phyloP scores from a whole-genome alignment of 2,329 filamentous ascomycete genomes.

The Verticillium zaregamsianum region DNA sequence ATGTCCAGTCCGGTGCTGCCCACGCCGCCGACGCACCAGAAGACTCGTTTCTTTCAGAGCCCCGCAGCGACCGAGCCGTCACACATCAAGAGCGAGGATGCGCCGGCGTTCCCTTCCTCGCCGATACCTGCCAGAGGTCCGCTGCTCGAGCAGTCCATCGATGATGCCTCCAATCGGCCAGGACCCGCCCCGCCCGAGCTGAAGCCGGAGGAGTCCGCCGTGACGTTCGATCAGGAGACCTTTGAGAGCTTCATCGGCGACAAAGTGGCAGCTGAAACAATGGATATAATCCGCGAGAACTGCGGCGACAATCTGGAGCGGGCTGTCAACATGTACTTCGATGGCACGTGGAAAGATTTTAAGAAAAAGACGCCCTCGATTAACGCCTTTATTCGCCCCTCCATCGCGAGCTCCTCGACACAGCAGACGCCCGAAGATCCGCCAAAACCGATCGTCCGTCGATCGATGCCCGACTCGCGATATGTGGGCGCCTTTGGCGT shows the following conservation, averaged over 20 bases:
- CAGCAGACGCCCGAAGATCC: slow-evolving; percentile 1
- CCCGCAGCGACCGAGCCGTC: slow-evolving; percentile 21
- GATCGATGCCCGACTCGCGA: slow-evolving; percentile 39
- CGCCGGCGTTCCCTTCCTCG: slow-evolving; percentile 5
- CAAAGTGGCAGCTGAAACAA: slow-evolving; percentile 42
- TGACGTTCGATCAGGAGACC: slow-evolving; percentile 50
- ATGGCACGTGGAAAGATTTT: slow-evolving; percentile 59
- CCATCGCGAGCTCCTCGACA: not conserved
- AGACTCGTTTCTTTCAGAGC: slow-evolving; percentile 32
- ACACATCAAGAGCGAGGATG: slow-evolving; percentile 15
- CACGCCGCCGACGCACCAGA: slow-evolving; percentile 14
- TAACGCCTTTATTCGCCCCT: not conserved
- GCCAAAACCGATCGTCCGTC: slow-evolving; percentile 10
- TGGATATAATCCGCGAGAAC: slow-evolving; percentile 46
- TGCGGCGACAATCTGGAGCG: slow-evolving; percentile 56
- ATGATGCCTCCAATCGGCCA: slow-evolving; percentile 14
- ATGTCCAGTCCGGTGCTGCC: slow-evolving; percentile 9
- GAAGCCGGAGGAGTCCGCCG: slow-evolving; percentile 19
- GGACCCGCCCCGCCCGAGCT: slow-evolving; percentile 6
- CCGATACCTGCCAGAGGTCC: slow-evolving; percentile 12
- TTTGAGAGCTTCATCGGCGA: slow-evolving; percentile 60
- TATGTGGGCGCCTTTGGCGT: slow-evolving; percentile 93
- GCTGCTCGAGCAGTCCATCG: slow-evolving; percentile 14
- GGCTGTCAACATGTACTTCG: slow-evolving; percentile 67
- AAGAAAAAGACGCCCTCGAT: slow-evolving; percentile 22